phyloP scores from a whole-genome alignment of 768 basidiomycete species.

The Hortiboletus campestris region DNA sequence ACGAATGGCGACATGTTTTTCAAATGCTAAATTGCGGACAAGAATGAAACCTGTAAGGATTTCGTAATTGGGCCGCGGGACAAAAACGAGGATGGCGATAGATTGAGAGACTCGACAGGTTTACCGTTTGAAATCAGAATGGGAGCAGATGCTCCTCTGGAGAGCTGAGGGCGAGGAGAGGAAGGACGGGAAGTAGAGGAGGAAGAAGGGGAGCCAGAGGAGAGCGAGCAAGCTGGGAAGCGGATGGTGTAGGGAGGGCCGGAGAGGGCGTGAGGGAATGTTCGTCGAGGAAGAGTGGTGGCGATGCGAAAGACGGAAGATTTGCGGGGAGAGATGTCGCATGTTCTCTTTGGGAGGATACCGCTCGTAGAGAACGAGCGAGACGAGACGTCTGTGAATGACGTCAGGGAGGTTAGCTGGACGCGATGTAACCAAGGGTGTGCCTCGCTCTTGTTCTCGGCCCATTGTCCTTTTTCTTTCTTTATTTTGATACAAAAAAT shows the following conservation, averaged over 20 bases:
- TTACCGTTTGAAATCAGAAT: slow-evolving; percentile 72
- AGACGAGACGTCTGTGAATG: slow-evolving; percentile 18
- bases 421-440: slow-evolving; percentile 55
- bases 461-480: background rate
- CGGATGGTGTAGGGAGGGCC: no score
- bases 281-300: slow-evolving; percentile 16
- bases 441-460: slow-evolving; percentile 24
- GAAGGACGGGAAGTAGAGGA: background rate
- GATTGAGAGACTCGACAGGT: slow-evolving; percentile 47
- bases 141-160: slow-evolving; percentile 38
- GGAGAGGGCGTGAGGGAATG: slow-evolving; percentile 1
- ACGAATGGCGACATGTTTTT: slow-evolving; percentile 80
- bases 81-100: slow-evolving; percentile 22
- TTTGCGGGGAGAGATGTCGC: slow-evolving; percentile 19
- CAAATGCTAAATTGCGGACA: slow-evolving; percentile 82
- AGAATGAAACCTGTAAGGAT: slow-evolving; percentile 65
- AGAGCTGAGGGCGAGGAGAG: slow-evolving; percentile 14
- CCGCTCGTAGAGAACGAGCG: slow-evolving; percentile 40
- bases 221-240: slow-evolving; percentile 37
- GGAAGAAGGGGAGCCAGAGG: background rate
- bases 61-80: background rate
- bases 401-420: slow-evolving; percentile 38
- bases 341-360: slow-evolving; percentile 42
- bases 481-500: background rate
- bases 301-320: slow-evolving; percentile 17